Evolutionary conservation across 208 protist genomes (phyloP).

Genomic region (Porcisia hertigi): DNA sequence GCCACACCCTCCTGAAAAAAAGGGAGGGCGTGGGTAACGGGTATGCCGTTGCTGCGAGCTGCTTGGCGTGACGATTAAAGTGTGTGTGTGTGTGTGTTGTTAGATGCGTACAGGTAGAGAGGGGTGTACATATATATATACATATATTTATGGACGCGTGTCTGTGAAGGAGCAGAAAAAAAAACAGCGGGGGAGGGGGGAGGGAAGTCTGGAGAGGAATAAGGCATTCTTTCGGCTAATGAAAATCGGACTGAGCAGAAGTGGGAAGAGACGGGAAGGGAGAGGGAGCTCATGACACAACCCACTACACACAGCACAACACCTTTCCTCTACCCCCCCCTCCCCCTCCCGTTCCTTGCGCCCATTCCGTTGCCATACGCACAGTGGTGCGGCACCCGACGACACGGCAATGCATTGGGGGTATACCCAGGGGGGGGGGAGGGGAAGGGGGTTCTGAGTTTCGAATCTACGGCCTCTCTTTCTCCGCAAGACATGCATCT

Average conservation of each 20-base stretch:
- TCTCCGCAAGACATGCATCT: no score
- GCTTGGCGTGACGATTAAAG: neutral
- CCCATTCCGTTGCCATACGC: neutral
- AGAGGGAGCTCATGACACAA: neutral
- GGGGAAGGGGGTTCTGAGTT: neutral
- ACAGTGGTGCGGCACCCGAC: neutral
- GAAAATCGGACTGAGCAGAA: neutral
- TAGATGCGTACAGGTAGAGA: no score
- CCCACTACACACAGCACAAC: neutral
- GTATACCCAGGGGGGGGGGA: no score
- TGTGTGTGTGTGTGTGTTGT: neutral
- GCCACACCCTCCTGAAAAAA: no score
- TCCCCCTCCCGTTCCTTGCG: neutral
- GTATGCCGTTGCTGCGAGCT: neutral
- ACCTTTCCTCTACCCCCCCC: neutral
- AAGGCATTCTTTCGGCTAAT: neutral
- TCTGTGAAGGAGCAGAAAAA: neutral
- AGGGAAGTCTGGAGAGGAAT: no score
- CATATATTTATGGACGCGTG: neutral
- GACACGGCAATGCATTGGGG: neutral
- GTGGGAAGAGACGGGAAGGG: neutral
- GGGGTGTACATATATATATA: no score
- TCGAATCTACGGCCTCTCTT: neutral
- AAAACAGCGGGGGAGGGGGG: neutral
- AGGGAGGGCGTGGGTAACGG: neutral